Conservation (phyloP, 192 early-diverging fungal species). For the Coemansia sp. region DNA sequence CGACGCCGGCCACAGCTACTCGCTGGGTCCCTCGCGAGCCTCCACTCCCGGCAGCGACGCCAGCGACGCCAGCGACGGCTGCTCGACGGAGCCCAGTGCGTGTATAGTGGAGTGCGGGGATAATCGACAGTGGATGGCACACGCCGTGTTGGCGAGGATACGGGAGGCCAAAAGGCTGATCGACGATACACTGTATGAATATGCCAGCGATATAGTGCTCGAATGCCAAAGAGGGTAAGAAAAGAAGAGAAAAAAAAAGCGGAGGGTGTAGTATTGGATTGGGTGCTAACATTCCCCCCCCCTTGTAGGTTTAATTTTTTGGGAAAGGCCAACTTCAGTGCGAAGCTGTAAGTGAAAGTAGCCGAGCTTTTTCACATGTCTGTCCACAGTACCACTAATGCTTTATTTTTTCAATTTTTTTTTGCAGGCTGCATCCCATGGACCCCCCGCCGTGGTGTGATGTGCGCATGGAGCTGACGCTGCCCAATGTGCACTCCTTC, state of each 20-base stretch:
- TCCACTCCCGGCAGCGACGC: background rate
- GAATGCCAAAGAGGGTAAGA: slow-evolving; percentile 54
- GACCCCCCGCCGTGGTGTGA: slow-evolving; percentile 57
- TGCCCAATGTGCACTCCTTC: slow-evolving; percentile 55
- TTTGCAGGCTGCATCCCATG: slow-evolving; percentile 43
- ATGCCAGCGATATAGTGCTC: slow-evolving; percentile 42
- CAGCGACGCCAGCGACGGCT: background rate
- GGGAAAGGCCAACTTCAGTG: slow-evolving; percentile 48
- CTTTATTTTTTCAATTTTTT: background rate
- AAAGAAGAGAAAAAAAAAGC: too few species aligned
- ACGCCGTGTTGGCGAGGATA: slow-evolving; percentile 21
- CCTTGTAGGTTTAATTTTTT: slow-evolving; percentile 53
- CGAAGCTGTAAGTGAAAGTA: slow-evolving; percentile 47
- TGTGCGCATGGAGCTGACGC: slow-evolving; percentile 37
- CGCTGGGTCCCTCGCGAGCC: background rate
- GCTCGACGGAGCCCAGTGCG: background rate
- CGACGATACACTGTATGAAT: slow-evolving; percentile 39
- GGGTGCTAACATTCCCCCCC: too few species aligned
- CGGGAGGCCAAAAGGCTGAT: slow-evolving; percentile 32
- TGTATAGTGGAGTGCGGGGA: background rate
- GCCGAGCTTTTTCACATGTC: background rate
- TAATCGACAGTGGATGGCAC: slow-evolving; percentile 26
- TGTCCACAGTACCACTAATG: too few species aligned
- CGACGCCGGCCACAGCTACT: background rate
- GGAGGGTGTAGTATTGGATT: too few species aligned